Evolutionary conservation across 1,284 basidiomycete genomes (phyloP).

Genomic region (Tetrapyrgos nigripes): DNA sequence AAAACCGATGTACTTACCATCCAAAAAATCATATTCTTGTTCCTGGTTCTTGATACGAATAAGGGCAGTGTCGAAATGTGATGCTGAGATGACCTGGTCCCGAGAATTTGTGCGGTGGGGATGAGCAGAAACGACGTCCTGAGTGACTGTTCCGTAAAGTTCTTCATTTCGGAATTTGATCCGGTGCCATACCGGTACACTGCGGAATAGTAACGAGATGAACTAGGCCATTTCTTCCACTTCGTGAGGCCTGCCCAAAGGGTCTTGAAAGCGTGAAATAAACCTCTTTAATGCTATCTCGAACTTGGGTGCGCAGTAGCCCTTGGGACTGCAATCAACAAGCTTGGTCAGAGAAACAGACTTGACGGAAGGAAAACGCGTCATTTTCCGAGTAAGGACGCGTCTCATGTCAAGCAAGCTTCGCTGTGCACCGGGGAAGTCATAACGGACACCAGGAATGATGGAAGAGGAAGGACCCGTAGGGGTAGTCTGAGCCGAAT

Average conservation of each 20-base stretch:
- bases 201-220: neutral
- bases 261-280: neutral
- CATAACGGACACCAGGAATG: too few species aligned
- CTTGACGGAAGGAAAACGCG: constrained; percentile 1
- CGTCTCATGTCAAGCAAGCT: neutral
- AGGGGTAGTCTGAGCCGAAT: too few species aligned
- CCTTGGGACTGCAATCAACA: neutral
- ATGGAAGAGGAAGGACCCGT: too few species aligned
- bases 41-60: neutral
- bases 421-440: neutral
- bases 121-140: neutral
- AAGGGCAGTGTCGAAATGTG: constrained; percentile 2
- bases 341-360: neutral
- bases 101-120: neutral
- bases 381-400: neutral
- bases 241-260: neutral
- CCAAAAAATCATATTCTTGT: neutral
- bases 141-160: neutral
- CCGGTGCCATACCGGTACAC: constrained; percentile 4
- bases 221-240: neutral
- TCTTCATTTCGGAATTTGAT: neutral
- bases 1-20: neutral
- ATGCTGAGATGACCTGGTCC: neutral
- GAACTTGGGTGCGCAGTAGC: neutral
- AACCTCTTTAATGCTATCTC: neutral